Conservation (phyloP, 164 flowering plant genomes). For the Cinnamomum micranthum region DNA sequence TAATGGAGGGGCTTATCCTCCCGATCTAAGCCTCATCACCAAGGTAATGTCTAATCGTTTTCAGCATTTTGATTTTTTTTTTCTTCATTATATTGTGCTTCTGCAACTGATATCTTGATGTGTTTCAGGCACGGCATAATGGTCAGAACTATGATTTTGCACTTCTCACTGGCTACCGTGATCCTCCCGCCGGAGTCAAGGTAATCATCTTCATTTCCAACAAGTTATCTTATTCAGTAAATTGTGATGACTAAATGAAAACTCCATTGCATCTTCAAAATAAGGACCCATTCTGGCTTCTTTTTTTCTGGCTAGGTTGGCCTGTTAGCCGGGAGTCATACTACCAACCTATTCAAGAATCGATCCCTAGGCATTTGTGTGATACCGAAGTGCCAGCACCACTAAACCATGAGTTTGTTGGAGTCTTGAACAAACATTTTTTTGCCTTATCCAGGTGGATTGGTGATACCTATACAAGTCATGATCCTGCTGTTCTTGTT, state of each 20-base stretch:
- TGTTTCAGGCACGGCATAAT: conserved; percentile 18
- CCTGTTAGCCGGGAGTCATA: too few species aligned
- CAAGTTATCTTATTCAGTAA: too few species aligned
- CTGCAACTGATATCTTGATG: neutral
- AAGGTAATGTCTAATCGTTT: neutral
- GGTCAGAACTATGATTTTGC: conserved; percentile 22
- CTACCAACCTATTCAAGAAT: too few species aligned
- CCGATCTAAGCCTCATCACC: conserved; percentile 20
- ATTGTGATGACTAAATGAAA: neutral
- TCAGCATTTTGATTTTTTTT: neutral
- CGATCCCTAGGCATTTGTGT: too few species aligned
- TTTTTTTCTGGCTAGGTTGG: too few species aligned
- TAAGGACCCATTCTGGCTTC: neutral
- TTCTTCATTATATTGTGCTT: neutral
- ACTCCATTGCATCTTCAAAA: neutral
- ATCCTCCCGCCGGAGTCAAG: conserved; percentile 12
- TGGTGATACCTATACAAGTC: neutral
- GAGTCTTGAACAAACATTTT: too few species aligned
- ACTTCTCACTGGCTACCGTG: conserved; percentile 21
- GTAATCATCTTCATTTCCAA: neutral
- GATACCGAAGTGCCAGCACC: too few species aligned
- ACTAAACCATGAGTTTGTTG: neutral
- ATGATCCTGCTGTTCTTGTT: too few species aligned
- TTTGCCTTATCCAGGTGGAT: neutral
- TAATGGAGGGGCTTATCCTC: conserved; percentile 23